phyloP scores from a whole-genome alignment of 768 basidiomycete genomes.

The Termitomyces sp. region DNA sequence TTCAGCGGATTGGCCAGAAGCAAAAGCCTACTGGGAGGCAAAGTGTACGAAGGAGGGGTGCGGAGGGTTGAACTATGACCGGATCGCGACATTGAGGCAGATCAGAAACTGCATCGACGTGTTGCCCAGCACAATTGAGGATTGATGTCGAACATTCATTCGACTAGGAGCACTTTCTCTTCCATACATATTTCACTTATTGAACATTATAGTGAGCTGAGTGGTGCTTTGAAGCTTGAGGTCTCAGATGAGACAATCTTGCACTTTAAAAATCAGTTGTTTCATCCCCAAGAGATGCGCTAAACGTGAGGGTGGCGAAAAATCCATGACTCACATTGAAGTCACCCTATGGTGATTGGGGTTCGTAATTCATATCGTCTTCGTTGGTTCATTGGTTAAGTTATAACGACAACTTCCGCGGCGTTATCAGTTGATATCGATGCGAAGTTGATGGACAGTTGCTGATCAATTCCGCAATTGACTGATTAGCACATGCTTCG shows the following conservation, averaged over 20 bases:
- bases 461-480: too few species aligned
- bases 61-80: slow-evolving; percentile 56
- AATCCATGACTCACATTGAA: background rate
- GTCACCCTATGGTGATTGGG: background rate
- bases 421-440: too few species aligned
- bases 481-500: too few species aligned
- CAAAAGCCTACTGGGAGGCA: slow-evolving; percentile 60
- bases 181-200: too few species aligned
- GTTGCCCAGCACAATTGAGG: slow-evolving; percentile 39
- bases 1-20: slow-evolving; percentile 53
- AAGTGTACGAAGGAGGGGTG: slow-evolving; percentile 50
- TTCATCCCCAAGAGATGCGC: background rate
- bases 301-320: background rate
- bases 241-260: background rate
- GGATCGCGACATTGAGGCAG: slow-evolving; percentile 50
- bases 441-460: too few species aligned
- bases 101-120: slow-evolving; percentile 54
- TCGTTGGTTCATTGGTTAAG: too few species aligned
- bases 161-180: too few species aligned
- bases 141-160: slow-evolving; percentile 4
- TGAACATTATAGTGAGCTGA: too few species aligned
- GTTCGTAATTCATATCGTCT: background rate
- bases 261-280: background rate
- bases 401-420: too few species aligned
- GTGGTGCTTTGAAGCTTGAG: background rate